These are phyloP conservation scores for Anaeromyces robustus DNA, from an alignment of 192 early-diverging fungal genomes.

Conservation along the genomic window DNA sequence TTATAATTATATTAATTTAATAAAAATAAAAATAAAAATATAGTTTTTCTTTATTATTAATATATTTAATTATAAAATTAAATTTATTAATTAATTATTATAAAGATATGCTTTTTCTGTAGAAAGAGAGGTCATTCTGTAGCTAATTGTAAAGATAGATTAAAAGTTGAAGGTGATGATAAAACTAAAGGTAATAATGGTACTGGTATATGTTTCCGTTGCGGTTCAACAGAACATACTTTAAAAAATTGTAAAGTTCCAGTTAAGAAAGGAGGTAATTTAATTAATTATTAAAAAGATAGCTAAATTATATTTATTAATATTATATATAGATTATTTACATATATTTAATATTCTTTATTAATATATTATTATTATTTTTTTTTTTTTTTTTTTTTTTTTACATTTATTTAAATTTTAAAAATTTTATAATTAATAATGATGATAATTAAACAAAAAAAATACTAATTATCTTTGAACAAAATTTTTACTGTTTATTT, in stretches of 20 bases:
- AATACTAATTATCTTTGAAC: too few species aligned
- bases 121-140: constrained; percentile 69
- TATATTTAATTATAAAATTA: too few species aligned
- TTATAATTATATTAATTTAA: neutral
- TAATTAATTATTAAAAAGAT: too few species aligned
- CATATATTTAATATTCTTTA: neutral
- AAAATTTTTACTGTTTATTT: too few species aligned
- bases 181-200: neutral
- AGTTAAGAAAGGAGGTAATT: constrained; percentile 5
- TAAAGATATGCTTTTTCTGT: constrained; percentile 69
- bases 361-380: too few species aligned
- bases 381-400: neutral
- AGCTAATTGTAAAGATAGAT: constrained; percentile 51
- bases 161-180: constrained; percentile 1
- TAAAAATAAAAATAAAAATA: too few species aligned
- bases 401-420: neutral
- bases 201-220: constrained; percentile 65
- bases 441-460: too few species aligned
- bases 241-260: constrained; percentile 55
- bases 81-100: too few species aligned
- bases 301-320: neutral
- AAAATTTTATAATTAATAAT: too few species aligned
- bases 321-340: neutral
- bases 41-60: too few species aligned
- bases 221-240: constrained; percentile 70